Percentiles rank a stretch among this genome's conserved stretches.
Conservation (phyloP, 2,329 filamentous ascomycete genomes). For the Xylariaceae sp. region DNA sequence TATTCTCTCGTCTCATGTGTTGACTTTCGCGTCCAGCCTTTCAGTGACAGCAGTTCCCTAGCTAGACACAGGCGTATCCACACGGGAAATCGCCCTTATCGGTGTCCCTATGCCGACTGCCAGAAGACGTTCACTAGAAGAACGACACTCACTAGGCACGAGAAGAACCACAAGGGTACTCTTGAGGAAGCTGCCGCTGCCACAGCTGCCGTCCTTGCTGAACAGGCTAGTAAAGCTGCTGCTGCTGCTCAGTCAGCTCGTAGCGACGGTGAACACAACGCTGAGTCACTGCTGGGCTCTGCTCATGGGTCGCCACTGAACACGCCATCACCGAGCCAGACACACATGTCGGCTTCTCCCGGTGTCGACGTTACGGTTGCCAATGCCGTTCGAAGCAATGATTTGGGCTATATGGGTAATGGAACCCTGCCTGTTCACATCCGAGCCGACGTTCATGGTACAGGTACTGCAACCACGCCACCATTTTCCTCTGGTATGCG, state of each 20-base stretch:
- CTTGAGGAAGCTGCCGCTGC: conserved; percentile 89
- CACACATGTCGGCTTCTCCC: conserved; percentile 75
- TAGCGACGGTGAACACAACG: conserved; percentile 70
- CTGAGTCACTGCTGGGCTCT: conserved; percentile 58
- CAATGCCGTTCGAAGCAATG: conserved; percentile 65
- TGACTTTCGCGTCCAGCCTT: conserved; percentile 58
- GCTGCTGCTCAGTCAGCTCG: conserved; percentile 42
- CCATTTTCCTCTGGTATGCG: conserved; percentile 56
- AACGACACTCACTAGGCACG: conserved; percentile 90
- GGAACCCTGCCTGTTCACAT: conserved; percentile 80
- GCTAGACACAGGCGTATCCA: conserved; percentile 93
- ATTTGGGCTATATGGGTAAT: conserved; percentile 74
- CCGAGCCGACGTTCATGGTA: conserved; percentile 66
- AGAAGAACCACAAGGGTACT: conserved; percentile 92
- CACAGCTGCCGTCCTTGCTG: conserved; percentile 78
- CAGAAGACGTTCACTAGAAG: conserved; percentile 97
- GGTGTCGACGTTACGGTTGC: conserved; percentile 68
- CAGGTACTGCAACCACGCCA: conserved; percentile 64
- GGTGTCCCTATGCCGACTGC: conserved; percentile 94
- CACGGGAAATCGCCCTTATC: conserved; percentile 92
- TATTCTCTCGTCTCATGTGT: conserved; percentile 4
- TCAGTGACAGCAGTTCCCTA: conserved; percentile 92
- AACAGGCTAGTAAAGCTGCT: conserved; percentile 33
- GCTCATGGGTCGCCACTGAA: conserved; percentile 70
- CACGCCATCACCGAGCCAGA: conserved; percentile 79